These are phyloP conservation scores for Rhizopus arrhizus DNA, from an alignment of 371 early-diverging fungal species.

Conservation along the genomic window DNA sequence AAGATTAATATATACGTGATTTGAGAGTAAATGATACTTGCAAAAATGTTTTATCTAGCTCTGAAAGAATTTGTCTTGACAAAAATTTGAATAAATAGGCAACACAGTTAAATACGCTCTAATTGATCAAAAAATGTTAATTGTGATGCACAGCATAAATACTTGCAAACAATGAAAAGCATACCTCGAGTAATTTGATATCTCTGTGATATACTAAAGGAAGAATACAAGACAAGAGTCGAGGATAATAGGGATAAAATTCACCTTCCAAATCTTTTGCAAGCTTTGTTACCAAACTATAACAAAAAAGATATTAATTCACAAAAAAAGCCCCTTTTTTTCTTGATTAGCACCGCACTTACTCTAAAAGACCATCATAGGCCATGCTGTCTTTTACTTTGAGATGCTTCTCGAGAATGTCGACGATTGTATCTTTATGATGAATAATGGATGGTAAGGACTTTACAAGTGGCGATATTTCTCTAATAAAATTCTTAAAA, in stretches of 20 bases:
- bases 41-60: constrained; percentile 73
- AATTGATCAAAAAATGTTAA: constrained; percentile 5
- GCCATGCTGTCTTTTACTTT: constrained; percentile 63
- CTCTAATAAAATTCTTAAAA: constrained; percentile 70
- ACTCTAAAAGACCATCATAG: constrained; percentile 78
- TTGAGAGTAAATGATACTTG: constrained; percentile 23
- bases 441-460: constrained; percentile 86
- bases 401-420: constrained; percentile 67
- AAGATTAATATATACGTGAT: neutral
- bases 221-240: constrained; percentile 62
- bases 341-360: constrained; percentile 24
- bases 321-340: neutral
- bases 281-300: constrained; percentile 75
- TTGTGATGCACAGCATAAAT: neutral
- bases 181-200: constrained; percentile 77
- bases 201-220: constrained; percentile 68
- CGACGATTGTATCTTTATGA: constrained; percentile 81
- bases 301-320: neutral
- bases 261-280: constrained; percentile 92
- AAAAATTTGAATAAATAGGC: constrained; percentile 91
- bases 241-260: constrained; percentile 78
- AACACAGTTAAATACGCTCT: constrained; percentile 84
- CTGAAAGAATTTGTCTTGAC: constrained; percentile 64
- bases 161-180: neutral
- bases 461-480: constrained; percentile 66